Base-by-base conservation (phyloP, 202 grass and related monocot genomes). In the Elaeis oleifera region DNA sequence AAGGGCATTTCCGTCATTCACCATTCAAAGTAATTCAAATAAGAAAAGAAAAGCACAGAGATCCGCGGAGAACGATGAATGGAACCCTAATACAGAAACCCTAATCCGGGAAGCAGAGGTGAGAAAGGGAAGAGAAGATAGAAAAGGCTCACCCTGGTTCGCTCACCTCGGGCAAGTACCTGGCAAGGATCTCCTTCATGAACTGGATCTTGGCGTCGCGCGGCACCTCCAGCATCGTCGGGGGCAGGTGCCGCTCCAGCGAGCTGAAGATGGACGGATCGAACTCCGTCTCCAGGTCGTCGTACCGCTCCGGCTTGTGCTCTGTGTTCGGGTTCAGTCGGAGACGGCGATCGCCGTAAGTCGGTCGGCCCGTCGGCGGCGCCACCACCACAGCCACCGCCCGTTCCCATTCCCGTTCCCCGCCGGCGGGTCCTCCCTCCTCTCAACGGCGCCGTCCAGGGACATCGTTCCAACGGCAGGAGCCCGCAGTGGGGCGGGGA, bases 191-290 rank as follows among this genome's bases (percentile, higher is more conserved):
- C 67, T 90, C 87, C 58, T 65, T 53, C 91, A 96, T 90, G 71
- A 85, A 88, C 49, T 81, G 81, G 54, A 85, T 59, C 84, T 96
- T 96, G 60, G 74, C 60, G 16, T 88, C 84, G 50, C 91, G 87
- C 51, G 85, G 63, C 50, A 79, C 71, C 13, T 96, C 91, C 26
- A 90, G 76, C 60, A 96, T 86, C 31, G 76, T 90, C 16, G 84
- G 91, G 50, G 91, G 91, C 27, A 96, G 91, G 59, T 96, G 91
- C 49, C 81, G 73, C 76, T 90, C 91, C 74, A 96, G 79, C 49
- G 91, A 89, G 73, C 84, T 90, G 79, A 88, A 96, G 26, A 96
- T 76, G 26, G 81, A 76, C 1, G 91, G 83, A 32, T 89, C 81
- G 74, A 85, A 84, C 73, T 96, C 91, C 18, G 80, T 75, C 19